phyloP scores from a whole-genome alignment of 768 basidiomycete species.

The Lactarius hatsudake region DNA sequence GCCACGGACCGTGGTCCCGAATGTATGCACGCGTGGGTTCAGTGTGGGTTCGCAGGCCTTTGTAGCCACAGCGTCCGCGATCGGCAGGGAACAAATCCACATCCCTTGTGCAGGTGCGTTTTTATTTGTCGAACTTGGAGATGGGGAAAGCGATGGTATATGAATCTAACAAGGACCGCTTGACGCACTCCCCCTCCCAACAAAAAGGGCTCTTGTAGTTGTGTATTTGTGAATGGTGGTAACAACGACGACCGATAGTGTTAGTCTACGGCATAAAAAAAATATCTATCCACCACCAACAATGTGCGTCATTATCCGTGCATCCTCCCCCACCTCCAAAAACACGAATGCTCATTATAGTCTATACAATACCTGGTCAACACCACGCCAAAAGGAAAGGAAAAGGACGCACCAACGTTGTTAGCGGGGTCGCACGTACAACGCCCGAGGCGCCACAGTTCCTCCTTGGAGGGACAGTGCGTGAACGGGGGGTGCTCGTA shows the following conservation, averaged over 20 bases:
- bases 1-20: no score
- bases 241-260: not conserved
- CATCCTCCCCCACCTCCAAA: slow-evolving; percentile 48
- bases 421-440: slow-evolving; percentile 49
- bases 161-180: no score
- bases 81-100: no score
- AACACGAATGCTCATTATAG: slow-evolving; percentile 56
- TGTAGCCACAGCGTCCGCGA: no score
- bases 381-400: not conserved
- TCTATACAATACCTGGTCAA: slow-evolving; percentile 35
- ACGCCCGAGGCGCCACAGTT: slow-evolving; percentile 40
- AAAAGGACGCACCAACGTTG: slow-evolving; percentile 54
- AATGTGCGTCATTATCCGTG: not conserved
- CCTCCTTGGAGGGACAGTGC: slow-evolving; percentile 44
- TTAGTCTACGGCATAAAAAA: not conserved
- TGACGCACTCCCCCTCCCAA: no score
- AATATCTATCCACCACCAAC: not conserved
- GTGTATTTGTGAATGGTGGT: not conserved
- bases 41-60: no score
- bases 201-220: not conserved
- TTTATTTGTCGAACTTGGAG: no score
- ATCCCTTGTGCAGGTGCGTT: no score
- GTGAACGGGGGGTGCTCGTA: slow-evolving; percentile 77
- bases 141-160: no score
- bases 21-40: no score